Conservation (phyloP, 768 basidiomycete species). For the Hirschioporus abietinus region DNA sequence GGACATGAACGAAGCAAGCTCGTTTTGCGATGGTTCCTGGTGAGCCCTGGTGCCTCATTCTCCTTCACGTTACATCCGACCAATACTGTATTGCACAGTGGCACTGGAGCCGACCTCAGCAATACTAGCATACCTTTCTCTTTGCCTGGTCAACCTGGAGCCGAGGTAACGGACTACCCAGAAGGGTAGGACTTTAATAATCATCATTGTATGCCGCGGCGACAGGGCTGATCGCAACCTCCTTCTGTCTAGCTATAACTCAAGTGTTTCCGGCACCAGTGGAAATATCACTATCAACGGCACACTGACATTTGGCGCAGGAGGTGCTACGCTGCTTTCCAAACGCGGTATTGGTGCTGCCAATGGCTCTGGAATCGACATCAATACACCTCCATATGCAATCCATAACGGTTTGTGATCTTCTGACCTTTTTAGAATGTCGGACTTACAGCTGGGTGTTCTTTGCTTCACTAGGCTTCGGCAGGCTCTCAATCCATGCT, state of each 20-base stretch:
- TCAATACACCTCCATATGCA: slow-evolving; percentile 59
- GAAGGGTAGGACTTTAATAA: slow-evolving; percentile 47
- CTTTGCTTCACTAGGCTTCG: slow-evolving; percentile 34
- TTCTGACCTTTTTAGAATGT: background rate
- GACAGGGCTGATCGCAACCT: background rate
- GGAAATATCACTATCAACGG: slow-evolving; percentile 75
- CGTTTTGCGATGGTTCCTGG: slow-evolving; percentile 61
- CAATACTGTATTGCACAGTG: slow-evolving; percentile 30
- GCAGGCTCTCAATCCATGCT: slow-evolving; percentile 47
- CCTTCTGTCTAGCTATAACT: slow-evolving; percentile 45
- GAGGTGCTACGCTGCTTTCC: slow-evolving; percentile 20
- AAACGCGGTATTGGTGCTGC: slow-evolving; percentile 49
- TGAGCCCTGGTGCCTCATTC: slow-evolving; percentile 19
- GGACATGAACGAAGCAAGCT: slow-evolving; percentile 65
- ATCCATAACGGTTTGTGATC: slow-evolving; percentile 59
- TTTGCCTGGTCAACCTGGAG: slow-evolving; percentile 54
- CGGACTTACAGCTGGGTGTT: background rate
- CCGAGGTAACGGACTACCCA: slow-evolving; percentile 52
- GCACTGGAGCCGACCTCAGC: slow-evolving; percentile 50
- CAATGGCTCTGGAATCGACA: slow-evolving; percentile 38
- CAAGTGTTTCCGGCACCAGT: slow-evolving; percentile 55
- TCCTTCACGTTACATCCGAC: background rate
- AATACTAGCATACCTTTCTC: slow-evolving; percentile 50
- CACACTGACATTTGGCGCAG: slow-evolving; percentile 44
- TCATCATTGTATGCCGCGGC: too few relatives aligned